These are phyloP conservation scores for Lyophyllum shimeji DNA, from an alignment of 768 basidiomycete species.

Conservation along the genomic window DNA sequence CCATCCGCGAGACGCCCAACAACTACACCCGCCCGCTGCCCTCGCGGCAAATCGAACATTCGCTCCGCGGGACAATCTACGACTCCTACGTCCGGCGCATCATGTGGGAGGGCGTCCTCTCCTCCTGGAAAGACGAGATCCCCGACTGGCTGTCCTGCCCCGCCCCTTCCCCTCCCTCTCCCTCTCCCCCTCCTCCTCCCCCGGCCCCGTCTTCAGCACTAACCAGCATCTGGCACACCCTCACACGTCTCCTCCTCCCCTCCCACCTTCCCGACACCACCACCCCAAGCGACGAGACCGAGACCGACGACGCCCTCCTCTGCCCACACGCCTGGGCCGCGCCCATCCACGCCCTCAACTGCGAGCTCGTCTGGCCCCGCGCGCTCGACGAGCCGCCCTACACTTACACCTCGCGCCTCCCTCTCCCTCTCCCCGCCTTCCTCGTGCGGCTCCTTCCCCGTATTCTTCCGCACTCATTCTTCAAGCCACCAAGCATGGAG, in stretches of 20 bases:
- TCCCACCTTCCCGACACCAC: no score
- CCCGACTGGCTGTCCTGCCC: constrained; percentile 65
- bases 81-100: constrained; percentile 86
- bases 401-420: constrained; percentile 17
- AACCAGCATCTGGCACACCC: constrained; percentile 27
- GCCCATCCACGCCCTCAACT: constrained; percentile 76
- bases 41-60: constrained; percentile 58
- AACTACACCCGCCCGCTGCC: constrained; percentile 84
- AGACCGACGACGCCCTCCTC: constrained; percentile 54
- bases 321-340: constrained; percentile 83
- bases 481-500: no score
- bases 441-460: no score
- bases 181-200: background rate
- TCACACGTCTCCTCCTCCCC: background rate
- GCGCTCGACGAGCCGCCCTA: constrained; percentile 58
- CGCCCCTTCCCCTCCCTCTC: background rate
- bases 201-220: background rate
- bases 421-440: no score
- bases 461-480: no score
- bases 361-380: constrained; percentile 77
- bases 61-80: constrained; percentile 79
- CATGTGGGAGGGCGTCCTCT: constrained; percentile 79
- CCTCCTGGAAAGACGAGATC: constrained; percentile 62
- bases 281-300: constrained; percentile 9
- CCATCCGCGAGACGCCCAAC: constrained; percentile 63